A percentile compares a stretch with the other conserved stretches of the same genome.
Conservation (phyloP, 495 filamentous ascomycete genomes). For the Bryoglossum gracile region DNA sequence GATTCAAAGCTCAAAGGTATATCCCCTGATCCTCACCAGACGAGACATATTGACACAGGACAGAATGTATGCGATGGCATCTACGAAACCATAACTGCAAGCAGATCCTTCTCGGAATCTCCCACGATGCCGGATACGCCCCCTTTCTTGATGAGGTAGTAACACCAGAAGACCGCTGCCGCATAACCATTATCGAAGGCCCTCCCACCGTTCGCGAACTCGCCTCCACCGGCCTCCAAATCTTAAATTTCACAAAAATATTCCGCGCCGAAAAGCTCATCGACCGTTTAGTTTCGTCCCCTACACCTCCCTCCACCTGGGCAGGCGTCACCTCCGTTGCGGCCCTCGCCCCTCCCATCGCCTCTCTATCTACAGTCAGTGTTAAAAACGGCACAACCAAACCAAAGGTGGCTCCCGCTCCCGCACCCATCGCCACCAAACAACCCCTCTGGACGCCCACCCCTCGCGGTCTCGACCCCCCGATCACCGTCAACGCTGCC, state of each 20-base stretch:
- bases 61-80: slow-evolving; percentile 52
- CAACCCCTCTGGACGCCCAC: slow-evolving; percentile 44
- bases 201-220: slow-evolving; percentile 63
- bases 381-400: slow-evolving; percentile 5
- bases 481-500: slow-evolving; percentile 42
- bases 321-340: slow-evolving; percentile 21
- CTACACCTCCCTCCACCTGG: slow-evolving; percentile 16
- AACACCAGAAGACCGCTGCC: slow-evolving; percentile 42
- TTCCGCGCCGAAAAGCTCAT: slow-evolving; percentile 57
- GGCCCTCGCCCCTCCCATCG: slow-evolving; percentile 29
- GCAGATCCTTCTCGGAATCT: slow-evolving; percentile 73
- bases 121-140: slow-evolving; percentile 67
- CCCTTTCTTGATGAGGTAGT: slow-evolving; percentile 60
- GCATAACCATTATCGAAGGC: slow-evolving; percentile 71
- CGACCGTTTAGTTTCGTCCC: slow-evolving; percentile 26
- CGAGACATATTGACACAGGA: slow-evolving; percentile 9
- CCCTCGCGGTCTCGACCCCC: slow-evolving; percentile 40
- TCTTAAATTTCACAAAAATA: slow-evolving; percentile 52
- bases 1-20: slow-evolving; percentile 71
- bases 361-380: slow-evolving; percentile 23
- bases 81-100: slow-evolving; percentile 73
- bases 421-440: slow-evolving; percentile 30
- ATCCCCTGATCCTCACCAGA: neutral
- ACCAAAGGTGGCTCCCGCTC: slow-evolving; percentile 16
- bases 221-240: slow-evolving; percentile 46